Evolutionary conservation across 345 rosid species (phyloP), one percentile per base, ranked within the genome.

Genomic region (Citrus hindsii): DNA sequence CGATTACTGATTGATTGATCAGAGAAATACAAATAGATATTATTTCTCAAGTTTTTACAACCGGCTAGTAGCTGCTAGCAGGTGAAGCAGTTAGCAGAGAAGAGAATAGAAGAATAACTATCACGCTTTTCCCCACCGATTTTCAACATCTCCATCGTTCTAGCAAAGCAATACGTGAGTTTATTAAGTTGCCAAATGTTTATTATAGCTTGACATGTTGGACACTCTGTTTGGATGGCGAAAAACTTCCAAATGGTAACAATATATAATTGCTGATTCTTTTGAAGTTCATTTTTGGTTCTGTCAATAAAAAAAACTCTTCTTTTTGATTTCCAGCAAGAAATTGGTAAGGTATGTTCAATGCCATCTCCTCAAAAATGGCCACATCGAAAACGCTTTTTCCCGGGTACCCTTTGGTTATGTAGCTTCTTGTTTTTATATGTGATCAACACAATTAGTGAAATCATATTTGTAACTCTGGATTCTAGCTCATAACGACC

Each of bases 221-320:
- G 71, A 42, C 35, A 3, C 42, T 42, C 65, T 77, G 12, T 76
- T 61, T 40, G 65, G 82, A 79, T 75, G 84, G 82, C 69, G 72
- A 55, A 75, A 71, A 53, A 80, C 84, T 60, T 75, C 80, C 1
- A 65, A 77, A 81, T 85, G 82, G 83, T 75, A 82, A 73, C 5
- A 2, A 12, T 30, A 35, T 22, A 3, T 51, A 58, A 46, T 19
- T 27, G 0, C 6, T 25, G 28, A 4, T 40, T 68, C 7, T 60
- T 30, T 27, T 28, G n/a, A 25, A 56, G 55, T 55, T 53, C 25
- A 25, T 56, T 25, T 25, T 10, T 28, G 16, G 4, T 9, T 24
- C 16, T 69, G 30, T 3, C 2, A 8, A 30, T 32, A 7, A 7
- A 71, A 48, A 48, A 48, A 16, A 16, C 5, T 4, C n/a, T 1